A percentile compares a stretch with the other conserved stretches of the same genome.
phyloP scores from a whole-genome alignment of 2,329 filamentous ascomycete genomes.

The Phaeophleospora eucalypticola region DNA sequence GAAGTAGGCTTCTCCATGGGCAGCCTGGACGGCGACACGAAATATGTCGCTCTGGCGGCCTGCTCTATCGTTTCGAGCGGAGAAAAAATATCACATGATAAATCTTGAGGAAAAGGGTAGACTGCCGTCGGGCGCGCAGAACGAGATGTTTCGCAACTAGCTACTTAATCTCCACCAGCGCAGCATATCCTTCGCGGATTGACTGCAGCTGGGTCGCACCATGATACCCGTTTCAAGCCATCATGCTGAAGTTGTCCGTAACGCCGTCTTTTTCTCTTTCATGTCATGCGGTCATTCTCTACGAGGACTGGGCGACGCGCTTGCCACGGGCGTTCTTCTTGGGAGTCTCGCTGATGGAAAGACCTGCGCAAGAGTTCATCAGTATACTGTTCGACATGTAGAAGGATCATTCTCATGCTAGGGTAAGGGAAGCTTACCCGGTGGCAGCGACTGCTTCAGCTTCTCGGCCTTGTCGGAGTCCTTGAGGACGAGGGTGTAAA shows the following conservation, averaged over 20 bases:
- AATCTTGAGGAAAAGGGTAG: conserved; percentile 5
- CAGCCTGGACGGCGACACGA: no score
- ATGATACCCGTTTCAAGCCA: conserved; percentile 11
- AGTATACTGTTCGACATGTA: no score
- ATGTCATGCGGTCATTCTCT: conserved; percentile 2
- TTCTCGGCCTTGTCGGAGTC: conserved; percentile 99
- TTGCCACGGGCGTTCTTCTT: conserved; percentile 61
- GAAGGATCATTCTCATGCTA: neutral
- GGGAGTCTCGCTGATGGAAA: conserved; percentile 57
- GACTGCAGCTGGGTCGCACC: conserved; percentile 3
- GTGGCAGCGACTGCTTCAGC: conserved; percentile 98
- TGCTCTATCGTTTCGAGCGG: no score
- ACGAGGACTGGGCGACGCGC: conserved; percentile 36
- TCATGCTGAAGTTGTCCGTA: conserved; percentile 1
- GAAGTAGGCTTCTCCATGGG: no score
- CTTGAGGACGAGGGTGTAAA: conserved; percentile 98
- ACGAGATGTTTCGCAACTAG: conserved; percentile 2
- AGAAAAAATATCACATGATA: neutral
- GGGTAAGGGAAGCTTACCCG: conserved; percentile 58
- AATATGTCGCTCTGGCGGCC: no score
- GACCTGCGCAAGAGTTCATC: conserved; percentile 39
- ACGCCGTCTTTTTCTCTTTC: conserved; percentile 4
- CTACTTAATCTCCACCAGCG: conserved; percentile 3
- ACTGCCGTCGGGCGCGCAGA: conserved; percentile 6
- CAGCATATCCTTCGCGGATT: neutral